A percentile compares a stretch with the other conserved stretches of the same genome.
Evolutionary conservation across 2,329 filamentous ascomycete genomes (phyloP).

Genomic region (Claviceps pazoutovae): DNA sequence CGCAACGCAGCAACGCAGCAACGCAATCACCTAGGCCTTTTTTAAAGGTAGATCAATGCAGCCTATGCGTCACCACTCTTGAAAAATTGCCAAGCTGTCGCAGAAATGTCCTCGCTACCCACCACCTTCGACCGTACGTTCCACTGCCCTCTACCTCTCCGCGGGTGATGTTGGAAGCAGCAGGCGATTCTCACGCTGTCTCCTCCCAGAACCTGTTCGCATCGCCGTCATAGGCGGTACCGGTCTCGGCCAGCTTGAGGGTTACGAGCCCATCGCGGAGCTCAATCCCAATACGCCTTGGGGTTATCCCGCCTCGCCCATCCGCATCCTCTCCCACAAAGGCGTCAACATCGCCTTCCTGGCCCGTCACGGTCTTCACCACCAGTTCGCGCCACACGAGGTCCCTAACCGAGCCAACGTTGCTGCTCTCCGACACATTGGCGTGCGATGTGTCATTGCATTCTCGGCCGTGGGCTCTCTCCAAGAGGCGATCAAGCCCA

Average conservation of each 20-base stretch:
- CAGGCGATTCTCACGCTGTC: background rate
- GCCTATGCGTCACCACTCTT: too few species aligned
- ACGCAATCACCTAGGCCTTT: too few species aligned
- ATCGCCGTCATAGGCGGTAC: slow-evolving; percentile 92
- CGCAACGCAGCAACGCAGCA: too few species aligned
- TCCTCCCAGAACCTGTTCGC: slow-evolving; percentile 46
- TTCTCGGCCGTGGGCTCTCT: slow-evolving; percentile 92
- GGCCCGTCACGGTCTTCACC: slow-evolving; percentile 77
- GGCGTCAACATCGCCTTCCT: slow-evolving; percentile 81
- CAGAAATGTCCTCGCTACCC: slow-evolving; percentile 38
- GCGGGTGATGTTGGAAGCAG: background rate
- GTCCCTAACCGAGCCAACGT: slow-evolving; percentile 94
- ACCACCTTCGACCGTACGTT: slow-evolving; percentile 43
- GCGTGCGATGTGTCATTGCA: slow-evolving; percentile 81
- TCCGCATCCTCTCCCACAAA: slow-evolving; percentile 79
- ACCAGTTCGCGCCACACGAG: slow-evolving; percentile 85
- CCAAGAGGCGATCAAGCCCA: slow-evolving; percentile 82
- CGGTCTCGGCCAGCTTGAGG: slow-evolving; percentile 73
- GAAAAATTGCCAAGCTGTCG: slow-evolving; percentile 3
- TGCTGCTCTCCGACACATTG: slow-evolving; percentile 82
- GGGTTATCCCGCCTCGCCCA: slow-evolving; percentile 62
- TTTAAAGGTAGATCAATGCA: too few species aligned
- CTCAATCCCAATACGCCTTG: slow-evolving; percentile 73
- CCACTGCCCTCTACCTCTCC: background rate
- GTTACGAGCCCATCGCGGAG: slow-evolving; percentile 71